phyloP scores from a whole-genome alignment of 2,329 filamentous ascomycete genomes.

The Ramularia endophylla region DNA sequence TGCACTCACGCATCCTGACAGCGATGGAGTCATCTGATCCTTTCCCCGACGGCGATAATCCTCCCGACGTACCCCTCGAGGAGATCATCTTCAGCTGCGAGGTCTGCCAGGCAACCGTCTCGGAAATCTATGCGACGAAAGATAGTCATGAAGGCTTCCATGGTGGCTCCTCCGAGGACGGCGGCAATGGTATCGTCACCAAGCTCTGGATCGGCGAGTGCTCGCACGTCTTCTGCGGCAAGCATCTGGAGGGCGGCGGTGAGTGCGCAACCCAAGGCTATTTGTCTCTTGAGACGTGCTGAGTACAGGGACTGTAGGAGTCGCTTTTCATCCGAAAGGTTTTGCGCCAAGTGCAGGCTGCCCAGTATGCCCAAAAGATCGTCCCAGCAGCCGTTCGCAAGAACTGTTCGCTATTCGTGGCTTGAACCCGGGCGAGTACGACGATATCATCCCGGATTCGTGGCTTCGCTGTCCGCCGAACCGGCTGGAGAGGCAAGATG shows the following conservation, averaged over 20 bases:
- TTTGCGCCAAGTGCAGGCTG: conserved; percentile 39
- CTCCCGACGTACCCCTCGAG: conserved; percentile 11
- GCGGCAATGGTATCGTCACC: conserved; percentile 35
- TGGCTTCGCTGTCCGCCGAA: conserved; percentile 43
- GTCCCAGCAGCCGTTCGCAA: conserved; percentile 27
- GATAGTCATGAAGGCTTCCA: conserved; percentile 33
- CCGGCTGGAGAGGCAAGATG: conserved; percentile 28
- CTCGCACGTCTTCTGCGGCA: conserved; percentile 44
- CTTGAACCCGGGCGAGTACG: conserved; percentile 36
- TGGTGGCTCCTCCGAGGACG: conserved; percentile 15
- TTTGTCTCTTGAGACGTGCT: background rate
- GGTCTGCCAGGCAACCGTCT: conserved; percentile 41
- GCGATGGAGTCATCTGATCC: no score
- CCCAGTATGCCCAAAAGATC: conserved; percentile 37
- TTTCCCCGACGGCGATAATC: no score
- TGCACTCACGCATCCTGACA: no score
- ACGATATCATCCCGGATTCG: conserved; percentile 36
- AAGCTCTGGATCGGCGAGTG: conserved; percentile 45
- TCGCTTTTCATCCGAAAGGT: conserved; percentile 40
- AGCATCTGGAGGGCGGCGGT: conserved; percentile 46
- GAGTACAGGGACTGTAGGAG: conserved; percentile 29
- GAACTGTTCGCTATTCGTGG: conserved; percentile 43
- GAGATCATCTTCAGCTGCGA: conserved; percentile 46
- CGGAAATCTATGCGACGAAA: conserved; percentile 39
- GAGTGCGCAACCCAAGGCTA: conserved; percentile 14